phyloP scores from a whole-genome alignment of 2,329 filamentous ascomycete species.

The Exophiala dermatitidis region DNA sequence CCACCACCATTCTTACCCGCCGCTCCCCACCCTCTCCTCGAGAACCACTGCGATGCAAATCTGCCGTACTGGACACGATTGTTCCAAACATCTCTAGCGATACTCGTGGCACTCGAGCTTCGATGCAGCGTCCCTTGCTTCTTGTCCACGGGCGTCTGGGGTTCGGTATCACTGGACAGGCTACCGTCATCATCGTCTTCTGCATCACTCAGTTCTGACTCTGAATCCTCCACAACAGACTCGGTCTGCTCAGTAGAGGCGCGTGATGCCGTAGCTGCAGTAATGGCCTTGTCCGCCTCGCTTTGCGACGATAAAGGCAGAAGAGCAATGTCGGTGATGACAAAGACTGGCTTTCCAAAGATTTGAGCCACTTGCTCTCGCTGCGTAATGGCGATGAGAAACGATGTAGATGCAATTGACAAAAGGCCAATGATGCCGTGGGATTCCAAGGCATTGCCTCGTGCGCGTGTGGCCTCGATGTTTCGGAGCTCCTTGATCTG shows the following conservation, averaged over 20 bases:
- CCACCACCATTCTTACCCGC: neutral
- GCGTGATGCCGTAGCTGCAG: conserved; percentile 28
- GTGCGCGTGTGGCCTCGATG: conserved; percentile 28
- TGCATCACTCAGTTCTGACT: conserved; percentile 28
- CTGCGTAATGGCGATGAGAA: conserved; percentile 77
- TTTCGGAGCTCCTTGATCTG: conserved; percentile 42
- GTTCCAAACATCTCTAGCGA: conserved; percentile 82
- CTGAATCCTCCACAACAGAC: conserved; percentile 21
- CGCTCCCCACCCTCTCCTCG: conserved; percentile 62
- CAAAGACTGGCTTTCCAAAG: conserved; percentile 72
- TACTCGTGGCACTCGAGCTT: conserved; percentile 48
- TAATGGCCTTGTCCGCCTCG: conserved; percentile 67
- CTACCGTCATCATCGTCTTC: conserved; percentile 16
- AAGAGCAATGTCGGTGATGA: conserved; percentile 81
- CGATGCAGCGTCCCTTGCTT: conserved; percentile 14
- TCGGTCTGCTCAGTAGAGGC: conserved; percentile 5
- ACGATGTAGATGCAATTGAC: conserved; percentile 70
- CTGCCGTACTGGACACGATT: conserved; percentile 76
- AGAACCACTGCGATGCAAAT: conserved; percentile 90
- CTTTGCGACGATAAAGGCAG: conserved; percentile 72
- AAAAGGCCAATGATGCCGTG: conserved; percentile 62
- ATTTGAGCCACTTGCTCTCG: conserved; percentile 86
- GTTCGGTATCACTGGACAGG: conserved; percentile 7
- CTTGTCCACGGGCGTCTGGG: conserved; percentile 14
- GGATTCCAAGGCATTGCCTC: conserved; percentile 40